These are phyloP conservation scores for Testicularia cyperi DNA, from an alignment of 1,284 basidiomycete species.

Conservation along the genomic window DNA sequence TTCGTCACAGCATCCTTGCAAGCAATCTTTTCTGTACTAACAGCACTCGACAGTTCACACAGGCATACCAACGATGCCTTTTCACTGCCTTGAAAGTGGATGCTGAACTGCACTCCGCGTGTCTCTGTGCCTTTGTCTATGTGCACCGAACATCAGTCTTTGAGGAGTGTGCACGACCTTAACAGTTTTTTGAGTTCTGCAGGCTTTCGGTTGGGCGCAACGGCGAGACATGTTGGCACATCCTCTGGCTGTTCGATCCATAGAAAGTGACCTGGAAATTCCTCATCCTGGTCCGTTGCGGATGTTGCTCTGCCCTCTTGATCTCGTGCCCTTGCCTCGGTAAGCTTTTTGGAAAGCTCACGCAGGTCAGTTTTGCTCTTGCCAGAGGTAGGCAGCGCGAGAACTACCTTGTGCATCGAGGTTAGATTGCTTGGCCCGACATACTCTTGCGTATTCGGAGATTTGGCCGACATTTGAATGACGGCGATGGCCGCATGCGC, in stretches of 20 bases:
- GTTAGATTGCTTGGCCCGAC: conserved; percentile 23
- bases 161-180: conserved; percentile 62
- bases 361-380: conserved; percentile 39
- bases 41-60: too few relatives aligned
- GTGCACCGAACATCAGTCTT: conserved; percentile 16
- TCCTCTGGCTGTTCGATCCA: conserved; percentile 68
- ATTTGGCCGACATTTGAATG: conserved; percentile 16
- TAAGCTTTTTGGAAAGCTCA: conserved; percentile 54
- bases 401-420: conserved; percentile 55
- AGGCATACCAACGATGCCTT: too few relatives aligned
- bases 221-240: conserved; percentile 65
- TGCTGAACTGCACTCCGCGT: too few relatives aligned
- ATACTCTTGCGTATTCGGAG: conserved; percentile 29
- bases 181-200: conserved; percentile 62
- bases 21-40: conserved; percentile 3
- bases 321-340: conserved; percentile 16
- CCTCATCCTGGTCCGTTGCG: conserved; percentile 3
- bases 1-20: not conserved
- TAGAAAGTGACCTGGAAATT: conserved; percentile 61
- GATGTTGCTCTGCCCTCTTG: conserved; percentile 8
- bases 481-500: conserved; percentile 66
- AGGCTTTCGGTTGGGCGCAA: conserved; percentile 65
- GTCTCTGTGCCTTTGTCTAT: not conserved
- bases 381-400: conserved; percentile 44
- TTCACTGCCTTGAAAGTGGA: too few relatives aligned